Evolutionary conservation across 73 alveolate species (phyloP).

Genomic region (Paramecium biaurelia): DNA sequence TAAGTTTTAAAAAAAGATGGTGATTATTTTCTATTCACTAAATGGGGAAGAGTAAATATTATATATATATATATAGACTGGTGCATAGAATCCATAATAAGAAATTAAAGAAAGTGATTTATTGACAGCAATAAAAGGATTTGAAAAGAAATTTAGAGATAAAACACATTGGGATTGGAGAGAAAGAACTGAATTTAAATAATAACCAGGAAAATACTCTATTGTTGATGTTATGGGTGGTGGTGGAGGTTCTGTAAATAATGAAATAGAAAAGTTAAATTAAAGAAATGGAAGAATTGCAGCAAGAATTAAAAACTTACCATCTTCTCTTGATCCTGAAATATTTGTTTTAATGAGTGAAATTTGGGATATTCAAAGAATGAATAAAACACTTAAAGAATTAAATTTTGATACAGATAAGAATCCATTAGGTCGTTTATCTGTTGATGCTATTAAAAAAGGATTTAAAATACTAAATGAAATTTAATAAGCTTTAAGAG

Average conservation of each 20-base stretch:
- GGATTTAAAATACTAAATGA: constrained; percentile 77
- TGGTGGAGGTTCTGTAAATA: constrained; percentile 53
- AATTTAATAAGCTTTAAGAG: constrained; percentile 61
- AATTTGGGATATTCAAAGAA: constrained; percentile 81
- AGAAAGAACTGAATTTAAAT: constrained; percentile 52
- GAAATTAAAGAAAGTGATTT: constrained; percentile 62
- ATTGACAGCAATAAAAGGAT: constrained; percentile 68
- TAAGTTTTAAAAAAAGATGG: constrained; percentile 69
- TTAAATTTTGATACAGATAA: constrained; percentile 82
- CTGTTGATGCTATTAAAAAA: constrained; percentile 71
- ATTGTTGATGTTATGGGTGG: constrained; percentile 67
- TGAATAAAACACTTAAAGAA: constrained; percentile 81
- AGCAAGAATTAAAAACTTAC: constrained; percentile 15
- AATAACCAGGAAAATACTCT: constrained; percentile 72
- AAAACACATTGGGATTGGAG: constrained; percentile 77
- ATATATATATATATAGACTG: not conserved
- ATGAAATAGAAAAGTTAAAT: constrained; percentile 49
- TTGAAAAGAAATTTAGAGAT: constrained; percentile 67
- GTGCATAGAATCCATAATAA: constrained; percentile 54
- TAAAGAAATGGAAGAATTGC: constrained; percentile 56
- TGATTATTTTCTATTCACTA: constrained; percentile 65
- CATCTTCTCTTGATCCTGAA: constrained; percentile 2
- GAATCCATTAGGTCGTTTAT: constrained; percentile 88
- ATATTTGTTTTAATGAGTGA: constrained; percentile 64
- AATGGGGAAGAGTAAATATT: constrained; percentile 69